Base-by-base conservation (phyloP, 176 grass and related monocot genomes). In the Elymus sibiricus region DNA sequence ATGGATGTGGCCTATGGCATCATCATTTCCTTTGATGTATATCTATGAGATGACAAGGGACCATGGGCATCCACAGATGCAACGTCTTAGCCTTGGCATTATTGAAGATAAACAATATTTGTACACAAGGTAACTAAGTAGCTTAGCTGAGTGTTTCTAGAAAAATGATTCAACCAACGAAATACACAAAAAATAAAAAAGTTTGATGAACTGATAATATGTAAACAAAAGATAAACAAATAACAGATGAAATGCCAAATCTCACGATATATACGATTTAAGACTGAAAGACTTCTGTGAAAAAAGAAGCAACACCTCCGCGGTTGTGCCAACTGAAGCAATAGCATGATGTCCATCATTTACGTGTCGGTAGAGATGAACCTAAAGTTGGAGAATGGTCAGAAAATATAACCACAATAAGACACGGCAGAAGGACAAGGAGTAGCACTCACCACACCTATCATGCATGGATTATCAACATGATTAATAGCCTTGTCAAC, bases 361-460 rank as follows among this genome's bases (percentile, higher is more conserved):
- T 77, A 51, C 58, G 77, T 79, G 87, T 77, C 14, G 39, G 81
- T 89, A 82, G 81, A 77, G 59, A 86, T 90, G 82, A 89, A 98
- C 86, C 97, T 96, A 82, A 81, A 70, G 64, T 92, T 27, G 14
- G 31, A 69, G 55, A 61, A 84, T 24, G 67, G 53, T 72, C 59
- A 84, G 67, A 87, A 90, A 87, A 79, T 7, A 79, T 13, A 80
- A 79, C 24, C 56, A 38, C 13, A 82, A 67, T 15, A 69, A 84
- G 61, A 69, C 49, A 53, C 7, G 27, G 55, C 31, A 74, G 14
- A 51, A 87, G 8, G 84, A 84, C 5, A 11, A 61, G 15, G 53
- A 79, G 49, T 46, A 62, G 58, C 79, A 94, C 93, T 89, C 91
- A 98, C 97, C 97, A 98, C 92, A 76, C 94, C 97, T 77, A 95